Percentiles rank a stretch among this genome's conserved stretches.
Evolutionary conservation across 345 rosid genomes (phyloP).

Genomic region (Citropsis articulata): DNA sequence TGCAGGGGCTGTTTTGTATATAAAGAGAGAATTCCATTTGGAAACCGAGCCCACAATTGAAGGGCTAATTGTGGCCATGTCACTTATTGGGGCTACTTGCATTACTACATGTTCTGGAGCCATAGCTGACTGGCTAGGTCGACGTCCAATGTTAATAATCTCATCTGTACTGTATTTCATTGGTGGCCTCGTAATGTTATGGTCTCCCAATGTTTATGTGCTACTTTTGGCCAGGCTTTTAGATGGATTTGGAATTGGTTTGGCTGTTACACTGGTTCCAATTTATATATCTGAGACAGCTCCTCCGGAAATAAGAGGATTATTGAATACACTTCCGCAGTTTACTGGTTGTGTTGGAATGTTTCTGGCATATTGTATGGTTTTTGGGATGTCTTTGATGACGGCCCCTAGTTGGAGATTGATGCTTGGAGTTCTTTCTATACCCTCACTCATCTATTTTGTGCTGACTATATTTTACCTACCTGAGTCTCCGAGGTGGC

Average conservation of each 20-base stretch:
- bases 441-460: constrained; percentile 73
- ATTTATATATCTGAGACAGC: constrained; percentile 94
- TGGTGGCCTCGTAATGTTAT: constrained; percentile 80
- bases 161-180: constrained; percentile 72
- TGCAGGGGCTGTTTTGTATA: constrained; percentile 90
- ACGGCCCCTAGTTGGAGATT: constrained; percentile 84
- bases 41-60: constrained; percentile 71
- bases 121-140: constrained; percentile 79
- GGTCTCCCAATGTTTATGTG: constrained; percentile 90
- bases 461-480: constrained; percentile 59
- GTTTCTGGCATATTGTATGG: constrained; percentile 90
- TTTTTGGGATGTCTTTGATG: constrained; percentile 80
- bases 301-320: constrained; percentile 93
- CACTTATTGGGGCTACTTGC: constrained; percentile 90
- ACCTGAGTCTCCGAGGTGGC: constrained; percentile 99
- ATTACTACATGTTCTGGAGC: constrained; percentile 88
- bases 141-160: constrained; percentile 79
- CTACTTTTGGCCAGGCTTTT: constrained; percentile 82
- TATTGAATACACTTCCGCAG: constrained; percentile 90
- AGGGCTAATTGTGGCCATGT: constrained; percentile 89
- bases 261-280: constrained; percentile 87
- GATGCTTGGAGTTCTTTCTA: constrained; percentile 92
- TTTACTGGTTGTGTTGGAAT: constrained; percentile 92
- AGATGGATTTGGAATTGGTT: constrained; percentile 93
- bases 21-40: constrained; percentile 76